Evolutionary conservation across 257 asterid genomes (phyloP).

Genomic region (Osmanthus fragrans): DNA sequence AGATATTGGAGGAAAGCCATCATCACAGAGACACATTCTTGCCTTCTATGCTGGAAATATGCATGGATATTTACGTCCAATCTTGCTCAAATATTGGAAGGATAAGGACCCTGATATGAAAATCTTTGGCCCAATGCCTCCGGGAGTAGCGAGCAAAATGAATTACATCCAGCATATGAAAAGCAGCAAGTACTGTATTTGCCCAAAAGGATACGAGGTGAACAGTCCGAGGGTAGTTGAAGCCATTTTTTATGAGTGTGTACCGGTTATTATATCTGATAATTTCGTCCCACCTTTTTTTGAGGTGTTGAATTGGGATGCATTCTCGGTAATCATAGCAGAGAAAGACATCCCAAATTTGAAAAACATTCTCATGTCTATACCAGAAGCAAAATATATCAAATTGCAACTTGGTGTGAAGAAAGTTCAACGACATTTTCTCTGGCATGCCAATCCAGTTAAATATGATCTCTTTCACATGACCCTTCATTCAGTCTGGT

Average conservation of each 20-base stretch:
- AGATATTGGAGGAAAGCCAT: conserved; percentile 82
- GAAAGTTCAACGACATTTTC: conserved; percentile 71
- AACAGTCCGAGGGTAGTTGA: conserved; percentile 93
- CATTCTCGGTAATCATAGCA: conserved; percentile 60
- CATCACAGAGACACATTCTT: conserved; percentile 62
- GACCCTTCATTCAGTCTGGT: conserved; percentile 95
- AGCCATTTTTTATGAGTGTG: conserved; percentile 85
- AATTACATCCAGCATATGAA: conserved; percentile 80
- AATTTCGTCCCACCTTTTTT: conserved; percentile 92
- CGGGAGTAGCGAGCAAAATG: conserved; percentile 84
- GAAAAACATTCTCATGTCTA: conserved; percentile 58
- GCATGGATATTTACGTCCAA: conserved; percentile 84
- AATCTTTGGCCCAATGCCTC: conserved; percentile 79
- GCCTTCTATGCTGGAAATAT: conserved; percentile 81
- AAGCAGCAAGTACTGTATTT: conserved; percentile 81
- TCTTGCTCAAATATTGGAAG: conserved; percentile 70
- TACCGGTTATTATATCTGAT: conserved; percentile 83
- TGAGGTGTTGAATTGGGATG: conserved; percentile 76
- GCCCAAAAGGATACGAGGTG: conserved; percentile 91
- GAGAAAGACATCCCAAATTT: conserved; percentile 71
- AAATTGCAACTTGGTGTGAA: conserved; percentile 70
- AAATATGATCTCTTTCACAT: conserved; percentile 88
- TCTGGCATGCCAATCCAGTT: conserved; percentile 79
- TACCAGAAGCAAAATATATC: conserved; percentile 57
- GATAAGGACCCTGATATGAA: conserved; percentile 69